A percentile compares a stretch with the other conserved stretches of the same genome.
Conservation (phyloP, 371 early-diverging fungal species). For the Nematocida sp. region DNA sequence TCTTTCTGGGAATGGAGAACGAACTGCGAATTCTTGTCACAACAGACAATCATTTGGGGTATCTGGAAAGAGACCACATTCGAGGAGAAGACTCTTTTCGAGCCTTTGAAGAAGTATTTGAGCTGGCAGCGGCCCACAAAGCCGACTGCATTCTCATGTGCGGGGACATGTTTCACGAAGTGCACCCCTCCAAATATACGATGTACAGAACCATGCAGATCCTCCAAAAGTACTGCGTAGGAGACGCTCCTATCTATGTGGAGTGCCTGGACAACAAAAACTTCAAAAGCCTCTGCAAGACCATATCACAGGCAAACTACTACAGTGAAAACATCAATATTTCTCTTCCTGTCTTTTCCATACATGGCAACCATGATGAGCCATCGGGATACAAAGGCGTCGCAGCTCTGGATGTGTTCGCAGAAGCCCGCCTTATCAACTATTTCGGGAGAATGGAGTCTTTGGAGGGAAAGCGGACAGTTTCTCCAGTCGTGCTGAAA, state of each 20-base stretch:
- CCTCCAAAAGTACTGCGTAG: constrained; percentile 74
- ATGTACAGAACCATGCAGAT: constrained; percentile 72
- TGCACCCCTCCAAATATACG: constrained; percentile 78
- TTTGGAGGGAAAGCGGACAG: constrained; percentile 71
- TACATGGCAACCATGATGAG: constrained; percentile 99
- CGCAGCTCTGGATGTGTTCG: constrained; percentile 77
- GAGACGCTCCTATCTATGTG: constrained; percentile 67
- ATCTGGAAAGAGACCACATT: constrained; percentile 81
- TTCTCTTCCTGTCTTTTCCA: constrained; percentile 79
- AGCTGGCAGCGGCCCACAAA: constrained; percentile 68
- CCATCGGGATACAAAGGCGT: constrained; percentile 73
- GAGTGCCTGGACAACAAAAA: constrained; percentile 65
- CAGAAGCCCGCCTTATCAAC: constrained; percentile 76
- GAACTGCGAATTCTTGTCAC: constrained; percentile 54
- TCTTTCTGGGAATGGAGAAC: no score
- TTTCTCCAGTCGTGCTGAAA: constrained; percentile 71
- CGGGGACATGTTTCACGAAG: constrained; percentile 95
- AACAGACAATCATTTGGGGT: constrained; percentile 93
- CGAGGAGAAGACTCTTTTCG: constrained; percentile 79
- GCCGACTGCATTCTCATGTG: constrained; percentile 75
- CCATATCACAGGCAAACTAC: constrained; percentile 69
- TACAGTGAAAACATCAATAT: constrained; percentile 79
- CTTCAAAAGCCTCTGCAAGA: constrained; percentile 56
- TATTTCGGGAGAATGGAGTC: constrained; percentile 79
- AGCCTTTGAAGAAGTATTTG: constrained; percentile 84